Base-by-base conservation (phyloP, 2,329 filamentous ascomycete species). In the Beauveria australis region DNA sequence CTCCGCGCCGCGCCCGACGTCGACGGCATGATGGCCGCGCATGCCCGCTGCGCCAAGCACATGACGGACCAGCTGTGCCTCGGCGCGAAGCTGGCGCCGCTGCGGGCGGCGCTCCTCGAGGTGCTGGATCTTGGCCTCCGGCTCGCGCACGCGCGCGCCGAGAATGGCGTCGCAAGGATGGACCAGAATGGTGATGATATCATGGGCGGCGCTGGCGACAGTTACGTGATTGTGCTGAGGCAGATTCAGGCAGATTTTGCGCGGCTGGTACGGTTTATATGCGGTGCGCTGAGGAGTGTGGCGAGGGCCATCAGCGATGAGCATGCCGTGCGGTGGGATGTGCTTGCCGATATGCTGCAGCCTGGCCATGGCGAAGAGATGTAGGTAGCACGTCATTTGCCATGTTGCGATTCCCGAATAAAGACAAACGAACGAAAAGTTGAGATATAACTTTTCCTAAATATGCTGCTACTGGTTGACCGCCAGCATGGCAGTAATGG, bases 261-360 rank as follows among this genome's bases (percentile, higher is more conserved):
- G 62, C 79, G 80, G 48, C 75, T 86, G 43, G 67, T 89, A 30
- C 75, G 79, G 0, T 92, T 93, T 69, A 77, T 92, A 18, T 79
- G 80, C 2, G 83, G 87, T 59, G 89, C 88, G 0, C 71, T 95
- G 63, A 82, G 85, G 61, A 87, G 86, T 3, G 82, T 91, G 10
- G 85, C 88, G 51, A 81, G 90, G 65, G 87, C 86, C 28, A 84
- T 88, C 52, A 82, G 83, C 19, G 84, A 88, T 44, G 69, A 73
- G 30, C 74, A 75, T 19, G 70, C 78, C 71, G 66, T 80, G 41
- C 79, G 84, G 69, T 91, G 90, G 87, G 89, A 91, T 71, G 81
- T 87, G 64, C 70, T 93, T 62, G 89, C 88, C 0, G 89, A 93
- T 71, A 86, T 86, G 74, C 72, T 93, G 46, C 87, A 91, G 66